Evolutionary conservation across 2,329 filamentous ascomycete genomes (phyloP).

Genomic region (Fusarium incarnatum): DNA sequence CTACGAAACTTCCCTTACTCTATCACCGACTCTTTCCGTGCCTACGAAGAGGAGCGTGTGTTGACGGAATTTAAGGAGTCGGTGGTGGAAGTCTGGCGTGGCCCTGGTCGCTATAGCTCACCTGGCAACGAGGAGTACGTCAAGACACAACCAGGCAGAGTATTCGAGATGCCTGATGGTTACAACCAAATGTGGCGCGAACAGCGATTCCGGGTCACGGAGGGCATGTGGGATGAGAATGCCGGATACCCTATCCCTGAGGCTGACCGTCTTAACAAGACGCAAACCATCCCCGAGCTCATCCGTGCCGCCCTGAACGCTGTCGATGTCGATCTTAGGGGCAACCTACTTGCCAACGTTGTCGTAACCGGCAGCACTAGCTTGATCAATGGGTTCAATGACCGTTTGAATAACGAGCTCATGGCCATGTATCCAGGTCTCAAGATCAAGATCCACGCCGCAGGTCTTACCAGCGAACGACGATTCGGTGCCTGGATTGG

Average conservation of each 20-base stretch:
- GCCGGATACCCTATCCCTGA: constrained; percentile 70
- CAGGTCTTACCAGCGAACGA: constrained; percentile 86
- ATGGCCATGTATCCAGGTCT: constrained; percentile 84
- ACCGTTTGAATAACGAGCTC: constrained; percentile 88
- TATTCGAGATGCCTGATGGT: constrained; percentile 97
- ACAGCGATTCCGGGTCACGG: constrained; percentile 86
- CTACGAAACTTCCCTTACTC: constrained; percentile 75
- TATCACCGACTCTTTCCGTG: constrained; percentile 77
- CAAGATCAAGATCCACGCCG: constrained; percentile 88
- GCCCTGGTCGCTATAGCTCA: constrained; percentile 74
- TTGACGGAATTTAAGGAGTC: constrained; percentile 98
- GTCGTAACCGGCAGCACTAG: constrained; percentile 92
- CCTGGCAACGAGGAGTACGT: constrained; percentile 82
- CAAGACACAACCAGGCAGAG: constrained; percentile 78
- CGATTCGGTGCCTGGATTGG: constrained; percentile 97
- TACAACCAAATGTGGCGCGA: constrained; percentile 94
- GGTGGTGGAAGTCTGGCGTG: constrained; percentile 92
- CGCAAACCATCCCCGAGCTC: constrained; percentile 85
- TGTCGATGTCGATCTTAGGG: constrained; percentile 89
- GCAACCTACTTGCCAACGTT: constrained; percentile 86
- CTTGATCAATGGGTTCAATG: constrained; percentile 90
- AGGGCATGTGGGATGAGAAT: constrained; percentile 90
- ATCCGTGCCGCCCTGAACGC: constrained; percentile 81
- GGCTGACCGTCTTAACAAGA: constrained; percentile 67
- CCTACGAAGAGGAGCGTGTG: constrained; percentile 90